Evolutionary conservation across 192 early-diverging fungal species (phyloP).

Genomic region (Coemansia sp.): DNA sequence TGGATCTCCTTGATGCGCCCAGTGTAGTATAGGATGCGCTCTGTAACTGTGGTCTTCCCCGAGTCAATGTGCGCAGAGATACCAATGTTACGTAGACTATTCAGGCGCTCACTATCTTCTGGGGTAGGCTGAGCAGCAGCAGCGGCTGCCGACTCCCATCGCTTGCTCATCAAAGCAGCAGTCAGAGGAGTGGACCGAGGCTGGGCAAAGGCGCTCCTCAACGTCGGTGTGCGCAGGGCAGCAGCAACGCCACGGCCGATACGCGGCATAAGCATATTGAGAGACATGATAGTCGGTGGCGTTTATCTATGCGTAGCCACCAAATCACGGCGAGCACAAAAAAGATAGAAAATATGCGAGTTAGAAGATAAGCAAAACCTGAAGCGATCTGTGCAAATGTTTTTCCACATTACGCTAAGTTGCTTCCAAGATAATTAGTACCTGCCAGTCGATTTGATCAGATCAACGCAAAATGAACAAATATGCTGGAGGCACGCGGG

Average conservation of each 20-base stretch:
- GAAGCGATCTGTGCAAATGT: not conserved
- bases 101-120: slow-evolving; percentile 57
- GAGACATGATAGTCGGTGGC: slow-evolving; percentile 17
- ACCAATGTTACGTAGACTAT: slow-evolving; percentile 79
- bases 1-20: slow-evolving; percentile 89
- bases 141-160: slow-evolving; percentile 23
- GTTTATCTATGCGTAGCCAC: not conserved
- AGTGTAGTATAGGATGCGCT: slow-evolving; percentile 82
- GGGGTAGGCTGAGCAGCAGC: slow-evolving; percentile 3
- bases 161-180: slow-evolving; percentile 18
- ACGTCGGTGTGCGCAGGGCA: slow-evolving; percentile 1
- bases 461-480: not conserved
- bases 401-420: not conserved
- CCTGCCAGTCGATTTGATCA: not conserved
- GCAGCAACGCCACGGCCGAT: slow-evolving; percentile 11
- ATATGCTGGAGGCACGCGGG: not conserved
- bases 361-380: not conserved
- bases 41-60: slow-evolving; percentile 84
- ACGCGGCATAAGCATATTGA: slow-evolving; percentile 38
- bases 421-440: not conserved
- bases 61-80: slow-evolving; percentile 89
- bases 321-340: not conserved
- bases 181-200: slow-evolving; percentile 9
- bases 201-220: not conserved
- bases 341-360: not conserved